A percentile compares a stretch with the other conserved stretches of the same genome.
phyloP scores from a whole-genome alignment of 306 rosid species.

The Calophaca sinica region DNA sequence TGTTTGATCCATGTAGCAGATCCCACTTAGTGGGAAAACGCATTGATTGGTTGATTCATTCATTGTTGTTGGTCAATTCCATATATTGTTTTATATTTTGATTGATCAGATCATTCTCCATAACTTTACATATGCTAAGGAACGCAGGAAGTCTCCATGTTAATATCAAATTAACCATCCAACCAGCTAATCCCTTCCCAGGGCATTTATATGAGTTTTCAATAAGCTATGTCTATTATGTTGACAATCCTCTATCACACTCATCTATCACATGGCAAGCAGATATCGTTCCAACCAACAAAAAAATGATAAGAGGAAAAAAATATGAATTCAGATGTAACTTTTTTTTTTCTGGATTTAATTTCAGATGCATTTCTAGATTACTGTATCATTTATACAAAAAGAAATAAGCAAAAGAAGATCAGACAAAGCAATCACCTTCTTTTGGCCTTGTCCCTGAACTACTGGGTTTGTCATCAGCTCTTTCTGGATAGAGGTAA shows the following conservation, averaged over 20 bases:
- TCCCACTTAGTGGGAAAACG: background rate
- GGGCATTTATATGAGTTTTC: slow-evolving; percentile 13
- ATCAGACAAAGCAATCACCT: slow-evolving; percentile 59
- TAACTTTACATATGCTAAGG: slow-evolving; percentile 3
- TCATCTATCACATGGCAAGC: background rate
- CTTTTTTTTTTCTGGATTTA: slow-evolving; percentile 3
- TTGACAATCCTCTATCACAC: slow-evolving; percentile 22
- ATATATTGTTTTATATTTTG: slow-evolving; percentile 1
- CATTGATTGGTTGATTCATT: background rate
- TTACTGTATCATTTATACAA: slow-evolving; percentile 21
- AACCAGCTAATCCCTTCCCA: slow-evolving; percentile 13
- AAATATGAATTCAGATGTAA: slow-evolving; percentile 15
- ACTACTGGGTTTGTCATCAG: slow-evolving; percentile 77
- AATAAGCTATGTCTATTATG: background rate
- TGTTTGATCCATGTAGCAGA: background rate
- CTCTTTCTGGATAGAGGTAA: slow-evolving; percentile 14
- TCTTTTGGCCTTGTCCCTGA: slow-evolving; percentile 85
- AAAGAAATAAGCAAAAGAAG: slow-evolving; percentile 3
- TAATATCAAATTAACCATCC: slow-evolving; percentile 7
- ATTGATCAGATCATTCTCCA: slow-evolving; percentile 29
- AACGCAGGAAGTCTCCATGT: background rate
- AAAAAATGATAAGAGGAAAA: background rate
- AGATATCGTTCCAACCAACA: slow-evolving; percentile 14
- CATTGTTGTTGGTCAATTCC: background rate
- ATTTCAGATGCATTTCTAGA: slow-evolving; percentile 24